Conservation (phyloP, 208 protist species). For the Acanthamoeba healyi region DNA sequence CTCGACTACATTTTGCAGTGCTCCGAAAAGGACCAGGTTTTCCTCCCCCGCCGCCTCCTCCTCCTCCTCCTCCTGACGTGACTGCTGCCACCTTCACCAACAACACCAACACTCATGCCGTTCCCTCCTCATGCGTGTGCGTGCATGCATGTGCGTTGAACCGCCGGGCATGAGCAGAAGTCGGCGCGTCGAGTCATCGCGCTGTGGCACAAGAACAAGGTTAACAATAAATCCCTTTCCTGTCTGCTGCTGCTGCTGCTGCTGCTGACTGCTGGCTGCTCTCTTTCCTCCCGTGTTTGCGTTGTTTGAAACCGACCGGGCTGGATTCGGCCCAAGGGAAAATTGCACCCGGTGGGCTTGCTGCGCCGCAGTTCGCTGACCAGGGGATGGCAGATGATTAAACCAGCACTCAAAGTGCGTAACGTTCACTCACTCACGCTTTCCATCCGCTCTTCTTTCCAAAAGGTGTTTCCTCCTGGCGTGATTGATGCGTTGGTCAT, state of each 20-base stretch:
- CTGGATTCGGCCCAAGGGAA: no score
- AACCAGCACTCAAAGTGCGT: no score
- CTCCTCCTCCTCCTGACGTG: not conserved
- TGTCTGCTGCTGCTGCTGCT: not conserved
- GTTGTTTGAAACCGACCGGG: no score
- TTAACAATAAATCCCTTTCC: conserved; percentile 65
- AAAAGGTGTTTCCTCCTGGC: conserved; percentile 7
- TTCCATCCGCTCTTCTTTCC: not conserved
- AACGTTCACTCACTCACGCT: no score
- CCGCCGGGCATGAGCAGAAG: not conserved
- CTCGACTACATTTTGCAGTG: conserved; percentile 42
- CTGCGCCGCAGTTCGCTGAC: no score
- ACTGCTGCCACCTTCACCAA: no score
- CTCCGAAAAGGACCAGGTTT: conserved; percentile 3
- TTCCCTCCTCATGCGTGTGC: not conserved
- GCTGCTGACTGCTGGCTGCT: not conserved
- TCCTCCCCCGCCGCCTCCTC: not conserved
- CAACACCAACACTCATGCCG: not conserved
- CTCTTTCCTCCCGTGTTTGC: not conserved
- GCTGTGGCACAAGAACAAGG: conserved; percentile 59
- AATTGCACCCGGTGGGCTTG: no score
- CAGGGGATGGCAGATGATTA: no score
- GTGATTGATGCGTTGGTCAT: conserved; percentile 24
- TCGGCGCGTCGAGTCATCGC: conserved; percentile 26
- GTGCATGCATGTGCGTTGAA: not conserved